Percentiles rank a stretch among this genome's conserved stretches.
Evolutionary conservation across 179 eudicot species (phyloP).

Genomic region (Spinacia oleracea): DNA sequence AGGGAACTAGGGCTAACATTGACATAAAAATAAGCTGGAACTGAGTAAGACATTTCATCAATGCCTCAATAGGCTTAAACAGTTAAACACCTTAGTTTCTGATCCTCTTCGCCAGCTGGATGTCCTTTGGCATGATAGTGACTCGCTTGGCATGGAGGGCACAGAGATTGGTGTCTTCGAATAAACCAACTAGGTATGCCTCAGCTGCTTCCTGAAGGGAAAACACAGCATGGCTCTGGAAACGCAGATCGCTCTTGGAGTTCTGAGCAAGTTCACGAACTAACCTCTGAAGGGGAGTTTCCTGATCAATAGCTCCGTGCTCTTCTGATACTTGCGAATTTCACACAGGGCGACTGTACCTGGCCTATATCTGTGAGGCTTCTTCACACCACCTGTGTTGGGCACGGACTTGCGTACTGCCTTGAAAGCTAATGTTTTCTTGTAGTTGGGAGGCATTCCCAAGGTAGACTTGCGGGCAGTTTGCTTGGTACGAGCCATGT

Average conservation of each 20-base stretch:
- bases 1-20: slow-evolving; percentile 3
- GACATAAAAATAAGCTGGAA: not conserved
- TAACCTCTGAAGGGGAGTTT: slow-evolving; percentile 16
- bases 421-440: slow-evolving; percentile 16
- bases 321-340: slow-evolving; percentile 9
- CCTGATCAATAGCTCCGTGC: slow-evolving; percentile 14
- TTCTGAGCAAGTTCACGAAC: slow-evolving; percentile 15
- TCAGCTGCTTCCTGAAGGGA: slow-evolving; percentile 10
- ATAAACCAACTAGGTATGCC: slow-evolving; percentile 1
- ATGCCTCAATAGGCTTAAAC: not conserved
- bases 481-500: slow-evolving; percentile 24
- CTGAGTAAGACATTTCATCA: not conserved
- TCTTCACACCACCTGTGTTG: slow-evolving; percentile 22
- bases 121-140: slow-evolving; percentile 9
- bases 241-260: slow-evolving; percentile 16
- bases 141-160: slow-evolving; percentile 20
- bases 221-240: slow-evolving; percentile 18
- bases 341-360: slow-evolving; percentile 19
- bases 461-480: slow-evolving; percentile 21
- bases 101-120: slow-evolving; percentile 19
- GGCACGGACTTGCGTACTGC: slow-evolving; percentile 17
- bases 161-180: slow-evolving; percentile 13
- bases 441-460: not conserved
- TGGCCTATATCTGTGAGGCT: slow-evolving; percentile 20
- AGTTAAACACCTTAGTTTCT: not conserved